phyloP scores from a whole-genome alignment of 768 basidiomycete species.

The Hebeloma cylindrosporum region DNA sequence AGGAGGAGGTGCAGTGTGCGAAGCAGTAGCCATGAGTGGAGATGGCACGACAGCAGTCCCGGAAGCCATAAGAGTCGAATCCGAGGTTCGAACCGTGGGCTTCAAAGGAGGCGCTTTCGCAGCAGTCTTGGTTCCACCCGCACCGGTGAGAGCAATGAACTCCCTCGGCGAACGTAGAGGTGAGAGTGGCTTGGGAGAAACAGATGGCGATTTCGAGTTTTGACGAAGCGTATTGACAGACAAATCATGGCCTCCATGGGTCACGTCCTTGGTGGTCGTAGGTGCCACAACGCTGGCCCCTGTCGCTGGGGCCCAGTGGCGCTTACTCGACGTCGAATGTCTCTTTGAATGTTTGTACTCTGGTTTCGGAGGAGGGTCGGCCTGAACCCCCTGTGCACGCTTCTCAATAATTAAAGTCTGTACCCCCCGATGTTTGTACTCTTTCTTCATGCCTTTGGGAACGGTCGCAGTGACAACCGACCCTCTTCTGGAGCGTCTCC shows the following conservation, averaged over 20 bases:
- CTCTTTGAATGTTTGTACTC: conserved; percentile 16
- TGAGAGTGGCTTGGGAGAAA: conserved; percentile 22
- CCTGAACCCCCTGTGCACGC: conserved; percentile 61
- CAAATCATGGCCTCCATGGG: conserved; percentile 18
- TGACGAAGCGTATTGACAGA: conserved; percentile 17
- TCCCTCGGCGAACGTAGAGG: conserved; percentile 27
- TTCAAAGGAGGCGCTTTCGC: conserved; percentile 8
- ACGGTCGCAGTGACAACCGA: conserved; percentile 37
- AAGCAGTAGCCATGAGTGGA: conserved; percentile 8
- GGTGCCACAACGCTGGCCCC: conserved; percentile 23
- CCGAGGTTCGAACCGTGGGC: conserved; percentile 16
- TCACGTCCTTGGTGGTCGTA: conserved; percentile 25
- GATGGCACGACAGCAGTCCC: conserved; percentile 4
- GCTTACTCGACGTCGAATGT: conserved; percentile 17
- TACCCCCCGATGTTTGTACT: conserved; percentile 66
- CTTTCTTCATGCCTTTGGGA: conserved; percentile 44
- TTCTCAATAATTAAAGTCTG: conserved; percentile 64
- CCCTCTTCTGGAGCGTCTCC: conserved; percentile 33
- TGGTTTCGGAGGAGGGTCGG: conserved; percentile 28
- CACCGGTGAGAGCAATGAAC: conserved; percentile 23
- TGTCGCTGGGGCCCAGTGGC: conserved; percentile 32
- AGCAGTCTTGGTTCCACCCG: conserved; percentile 1
- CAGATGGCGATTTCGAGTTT: conserved; percentile 19
- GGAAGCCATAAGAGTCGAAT: conserved; percentile 6
- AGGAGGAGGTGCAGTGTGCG: conserved; percentile 5